A percentile compares a stretch with the other conserved stretches of the same genome.
phyloP scores from a whole-genome alignment of 2,329 filamentous ascomycete genomes.

The Calonectria montana region DNA sequence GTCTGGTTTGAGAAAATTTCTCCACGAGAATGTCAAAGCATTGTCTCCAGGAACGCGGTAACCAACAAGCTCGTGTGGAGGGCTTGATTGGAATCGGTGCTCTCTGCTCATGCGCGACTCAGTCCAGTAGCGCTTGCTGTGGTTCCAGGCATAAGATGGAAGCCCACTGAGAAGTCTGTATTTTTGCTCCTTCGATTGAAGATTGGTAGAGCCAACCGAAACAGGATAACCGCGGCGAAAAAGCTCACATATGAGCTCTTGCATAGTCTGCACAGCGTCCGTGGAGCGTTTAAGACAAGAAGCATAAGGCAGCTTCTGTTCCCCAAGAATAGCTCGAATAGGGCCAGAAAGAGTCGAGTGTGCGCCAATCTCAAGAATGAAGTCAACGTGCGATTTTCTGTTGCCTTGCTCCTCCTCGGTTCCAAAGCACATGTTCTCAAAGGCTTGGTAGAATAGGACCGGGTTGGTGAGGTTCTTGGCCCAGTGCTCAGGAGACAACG shows the following conservation, averaged over 20 bases:
- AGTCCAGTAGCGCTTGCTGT: slow-evolving; percentile 49
- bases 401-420: neutral
- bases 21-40: neutral
- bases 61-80: neutral
- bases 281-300: neutral
- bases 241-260: neutral
- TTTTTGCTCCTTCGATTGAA: neutral
- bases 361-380: neutral
- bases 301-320: neutral
- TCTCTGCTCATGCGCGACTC: slow-evolving; percentile 46
- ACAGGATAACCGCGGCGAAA: neutral
- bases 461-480: neutral
- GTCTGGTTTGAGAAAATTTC: neutral
- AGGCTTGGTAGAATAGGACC: neutral
- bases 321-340: neutral
- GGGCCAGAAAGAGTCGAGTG: neutral
- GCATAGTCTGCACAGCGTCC: neutral
- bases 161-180: slow-evolving; percentile 38
- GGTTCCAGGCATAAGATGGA: slow-evolving; percentile 45
- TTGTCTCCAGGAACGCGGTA: neutral
- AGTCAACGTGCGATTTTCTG: neutral
- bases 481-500: neutral
- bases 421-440: neutral
- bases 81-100: slow-evolving; percentile 14
- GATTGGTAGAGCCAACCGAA: neutral